Conservation (phyloP, 2,329 filamentous ascomycete genomes). For the Fusarium siculi region DNA sequence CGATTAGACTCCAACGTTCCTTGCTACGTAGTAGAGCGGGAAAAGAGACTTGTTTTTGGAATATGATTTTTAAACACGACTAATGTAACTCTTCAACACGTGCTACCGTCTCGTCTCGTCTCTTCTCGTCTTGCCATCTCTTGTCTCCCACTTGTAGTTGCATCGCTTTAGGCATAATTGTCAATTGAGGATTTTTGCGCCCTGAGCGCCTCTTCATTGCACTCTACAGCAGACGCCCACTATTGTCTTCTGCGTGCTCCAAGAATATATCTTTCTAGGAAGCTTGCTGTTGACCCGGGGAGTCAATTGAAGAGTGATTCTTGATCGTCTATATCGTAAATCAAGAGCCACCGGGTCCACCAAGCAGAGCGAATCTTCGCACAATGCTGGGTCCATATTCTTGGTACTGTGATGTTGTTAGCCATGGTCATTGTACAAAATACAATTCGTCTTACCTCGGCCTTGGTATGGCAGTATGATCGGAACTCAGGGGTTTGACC, state of each 20-base stretch:
- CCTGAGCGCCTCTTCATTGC: constrained; percentile 32
- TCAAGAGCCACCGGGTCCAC: constrained; percentile 86
- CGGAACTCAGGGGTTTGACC: constrained; percentile 98
- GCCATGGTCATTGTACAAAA: background rate
- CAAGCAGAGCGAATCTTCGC: constrained; percentile 90
- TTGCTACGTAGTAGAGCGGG: background rate
- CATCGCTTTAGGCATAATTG: constrained; percentile 40
- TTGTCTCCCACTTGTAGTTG: constrained; percentile 28
- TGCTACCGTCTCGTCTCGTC: constrained; percentile 19
- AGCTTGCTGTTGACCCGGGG: constrained; percentile 7
- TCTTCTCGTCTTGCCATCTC: constrained; percentile 6
- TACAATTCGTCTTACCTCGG: constrained; percentile 61
- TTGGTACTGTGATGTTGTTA: constrained; percentile 72
- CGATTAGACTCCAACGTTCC: background rate
- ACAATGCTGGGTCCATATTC: constrained; percentile 97
- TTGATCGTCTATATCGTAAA: constrained; percentile 33
- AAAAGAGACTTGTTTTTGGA: constrained; percentile 9
- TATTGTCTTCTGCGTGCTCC: background rate
- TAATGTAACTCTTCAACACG: constrained; percentile 34
- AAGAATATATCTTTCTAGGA: constrained; percentile 1
- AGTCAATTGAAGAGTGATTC: constrained; percentile 16
- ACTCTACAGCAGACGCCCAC: constrained; percentile 6
- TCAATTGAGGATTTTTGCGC: constrained; percentile 38
- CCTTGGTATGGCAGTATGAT: constrained; percentile 97
- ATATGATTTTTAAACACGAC: constrained; percentile 34